Base-by-base conservation (phyloP, 345 rosid genomes). In the Moringa oleifera region DNA sequence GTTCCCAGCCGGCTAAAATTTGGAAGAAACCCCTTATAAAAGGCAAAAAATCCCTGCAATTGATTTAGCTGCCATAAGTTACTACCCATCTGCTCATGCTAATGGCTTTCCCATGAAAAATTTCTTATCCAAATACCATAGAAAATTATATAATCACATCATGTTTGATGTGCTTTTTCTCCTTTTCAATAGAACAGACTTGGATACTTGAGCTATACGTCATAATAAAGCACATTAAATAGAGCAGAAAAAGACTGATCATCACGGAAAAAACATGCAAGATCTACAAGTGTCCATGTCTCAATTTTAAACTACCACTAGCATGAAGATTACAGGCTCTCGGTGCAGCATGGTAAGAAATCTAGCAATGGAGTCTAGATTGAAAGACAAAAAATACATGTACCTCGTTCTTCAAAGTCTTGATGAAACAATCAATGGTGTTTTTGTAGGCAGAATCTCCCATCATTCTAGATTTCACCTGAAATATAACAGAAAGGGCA, bases 401-500 rank as follows among this genome's bases (percentile, higher is more conserved):
- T n/a, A 88, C 99, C 90, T 94, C 99, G 15, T 80, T 79, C 78
- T 81, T 90, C 87, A 85, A 63, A 37, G 99, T 94, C 79, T 81
- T 94, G 67, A 85, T 36, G 74, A 94, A 90, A 78, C 99, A 94
- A 72, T 94, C 99, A 11, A 88, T 36, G 47, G 99, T 94, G 79
- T 73, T 94, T 70, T 71, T 88, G 82, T 86, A 90, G 67, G 89
- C 78, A 55, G 97, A 76, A 73, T 94, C 99, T 59, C 99, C 99
- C 97, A 94, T 88, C 99, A 94, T 94, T 76, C 99, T 85, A 6
- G 99, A 94, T 82, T 94, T 94, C 63, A 94, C 96, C 99, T 90
- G 83, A 65, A 78, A 75, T 65, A 80, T 56, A 21, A 51, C 20
- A 46, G 19, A 20, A 61, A 55, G 13, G 33, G 41, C 45, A 60